Conservation (phyloP, 306 rosid genomes). For the Ceratonia siliqua region DNA sequence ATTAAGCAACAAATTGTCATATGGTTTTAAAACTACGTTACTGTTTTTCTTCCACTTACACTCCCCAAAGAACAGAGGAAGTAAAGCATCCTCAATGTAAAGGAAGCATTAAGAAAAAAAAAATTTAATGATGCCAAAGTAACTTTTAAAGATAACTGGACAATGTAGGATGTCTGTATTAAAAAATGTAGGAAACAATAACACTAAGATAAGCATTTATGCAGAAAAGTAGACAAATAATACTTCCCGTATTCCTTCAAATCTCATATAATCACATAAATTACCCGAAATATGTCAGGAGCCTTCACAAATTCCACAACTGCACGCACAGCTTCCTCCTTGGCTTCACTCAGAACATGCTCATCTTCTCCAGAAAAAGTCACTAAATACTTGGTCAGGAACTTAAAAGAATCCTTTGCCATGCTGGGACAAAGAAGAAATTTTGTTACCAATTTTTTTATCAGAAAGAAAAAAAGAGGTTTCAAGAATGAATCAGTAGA, state of each 20-base stretch:
- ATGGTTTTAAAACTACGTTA: background rate
- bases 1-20: background rate
- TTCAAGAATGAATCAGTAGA: background rate
- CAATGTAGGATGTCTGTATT: too few relatives aligned
- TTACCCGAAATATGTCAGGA: constrained; percentile 86
- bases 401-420: constrained; percentile 80
- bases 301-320: constrained; percentile 85
- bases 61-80: background rate
- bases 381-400: constrained; percentile 72
- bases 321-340: constrained; percentile 86
- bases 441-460: background rate
- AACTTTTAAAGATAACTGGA: background rate
- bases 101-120: background rate
- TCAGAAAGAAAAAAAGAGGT: background rate
- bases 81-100: background rate
- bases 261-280: background rate
- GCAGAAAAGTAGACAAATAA: background rate
- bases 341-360: constrained; percentile 65
- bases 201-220: background rate
- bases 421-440: constrained; percentile 48
- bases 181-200: background rate
- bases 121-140: background rate
- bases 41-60: background rate
- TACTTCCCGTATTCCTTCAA: background rate
- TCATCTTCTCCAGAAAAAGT: constrained; percentile 82